Conservation (phyloP, 768 basidiomycete genomes). For the Phanerochaete carnosa region DNA sequence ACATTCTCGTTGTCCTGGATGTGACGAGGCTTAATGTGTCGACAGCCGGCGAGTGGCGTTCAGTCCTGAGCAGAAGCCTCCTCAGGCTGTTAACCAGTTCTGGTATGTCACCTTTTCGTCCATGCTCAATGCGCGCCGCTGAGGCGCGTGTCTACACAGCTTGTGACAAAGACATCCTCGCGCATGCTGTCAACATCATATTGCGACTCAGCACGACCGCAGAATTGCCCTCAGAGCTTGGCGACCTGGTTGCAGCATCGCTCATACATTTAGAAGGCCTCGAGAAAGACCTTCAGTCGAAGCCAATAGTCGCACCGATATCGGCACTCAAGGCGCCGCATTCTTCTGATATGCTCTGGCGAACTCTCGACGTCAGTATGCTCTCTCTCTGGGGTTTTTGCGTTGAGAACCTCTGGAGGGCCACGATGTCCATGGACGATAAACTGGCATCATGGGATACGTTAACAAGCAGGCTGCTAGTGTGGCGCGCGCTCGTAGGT, state of each 20-base stretch:
- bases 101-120: constrained; percentile 17
- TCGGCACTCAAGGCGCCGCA: not conserved
- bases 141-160: not conserved
- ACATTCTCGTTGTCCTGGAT: constrained; percentile 52
- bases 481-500: constrained; percentile 52
- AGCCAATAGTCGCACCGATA: not conserved
- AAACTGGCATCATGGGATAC: constrained; percentile 42
- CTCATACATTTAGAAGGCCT: constrained; percentile 1
- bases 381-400: constrained; percentile 45
- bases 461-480: constrained; percentile 50
- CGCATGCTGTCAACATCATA: not conserved
- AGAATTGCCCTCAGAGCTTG: not conserved
- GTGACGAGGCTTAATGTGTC: constrained; percentile 47
- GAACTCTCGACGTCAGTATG: constrained; percentile 20
- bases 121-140: not conserved
- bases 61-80: constrained; percentile 52
- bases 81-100: constrained; percentile 32
- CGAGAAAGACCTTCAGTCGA: not conserved
- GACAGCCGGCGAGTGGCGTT: constrained; percentile 59
- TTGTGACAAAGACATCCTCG: constrained; percentile 2
- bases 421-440: constrained; percentile 38
- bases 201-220: constrained; percentile 2
- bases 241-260: not conserved
- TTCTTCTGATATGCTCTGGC: constrained; percentile 22
- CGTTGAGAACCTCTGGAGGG: constrained; percentile 57